A percentile compares a stretch with the other conserved stretches of the same genome.
Evolutionary conservation across 2,329 filamentous ascomycete species (phyloP).

Genomic region (Arachnomyces sp.): DNA sequence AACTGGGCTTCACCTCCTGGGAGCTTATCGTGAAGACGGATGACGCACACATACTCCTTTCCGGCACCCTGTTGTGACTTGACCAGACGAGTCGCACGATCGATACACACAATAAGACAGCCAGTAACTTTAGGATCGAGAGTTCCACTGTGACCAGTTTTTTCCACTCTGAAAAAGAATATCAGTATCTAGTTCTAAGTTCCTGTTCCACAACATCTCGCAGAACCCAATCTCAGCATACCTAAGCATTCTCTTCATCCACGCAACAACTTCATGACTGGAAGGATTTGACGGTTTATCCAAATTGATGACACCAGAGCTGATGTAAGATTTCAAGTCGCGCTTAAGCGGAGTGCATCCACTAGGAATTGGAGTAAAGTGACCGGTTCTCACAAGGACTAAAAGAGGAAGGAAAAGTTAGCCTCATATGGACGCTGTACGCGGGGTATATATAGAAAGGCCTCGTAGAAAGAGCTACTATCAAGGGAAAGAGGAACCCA

Average conservation of each 20-base stretch:
- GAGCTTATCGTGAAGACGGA: constrained; percentile 90
- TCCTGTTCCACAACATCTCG: not conserved
- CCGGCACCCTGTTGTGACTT: constrained; percentile 98
- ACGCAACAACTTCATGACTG: constrained; percentile 96
- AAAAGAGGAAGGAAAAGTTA: constrained; percentile 13
- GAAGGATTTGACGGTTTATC: constrained; percentile 97
- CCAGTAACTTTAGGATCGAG: constrained; percentile 97
- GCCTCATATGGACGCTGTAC: constrained; percentile 2
- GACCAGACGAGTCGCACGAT: constrained; percentile 92
- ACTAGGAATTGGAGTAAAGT: constrained; percentile 93
- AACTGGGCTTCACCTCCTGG: constrained; percentile 91
- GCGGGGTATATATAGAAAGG: constrained; percentile 1
- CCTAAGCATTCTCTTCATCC: constrained; percentile 96
- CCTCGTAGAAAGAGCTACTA: constrained; percentile 6
- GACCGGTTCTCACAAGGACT: constrained; percentile 89
- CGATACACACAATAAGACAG: constrained; percentile 89
- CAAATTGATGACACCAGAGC: constrained; percentile 95
- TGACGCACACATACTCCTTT: constrained; percentile 97
- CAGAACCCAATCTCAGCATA: constrained; percentile 33
- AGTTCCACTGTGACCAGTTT: constrained; percentile 96
- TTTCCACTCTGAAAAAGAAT: constrained; percentile 60
- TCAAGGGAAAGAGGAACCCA: constrained; percentile 43
- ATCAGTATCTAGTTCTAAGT: constrained; percentile 9
- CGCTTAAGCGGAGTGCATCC: constrained; percentile 87
- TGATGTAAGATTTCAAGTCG: constrained; percentile 94